Evolutionary conservation across 768 basidiomycete species (phyloP).

Genomic region (Amanita molliuscula): DNA sequence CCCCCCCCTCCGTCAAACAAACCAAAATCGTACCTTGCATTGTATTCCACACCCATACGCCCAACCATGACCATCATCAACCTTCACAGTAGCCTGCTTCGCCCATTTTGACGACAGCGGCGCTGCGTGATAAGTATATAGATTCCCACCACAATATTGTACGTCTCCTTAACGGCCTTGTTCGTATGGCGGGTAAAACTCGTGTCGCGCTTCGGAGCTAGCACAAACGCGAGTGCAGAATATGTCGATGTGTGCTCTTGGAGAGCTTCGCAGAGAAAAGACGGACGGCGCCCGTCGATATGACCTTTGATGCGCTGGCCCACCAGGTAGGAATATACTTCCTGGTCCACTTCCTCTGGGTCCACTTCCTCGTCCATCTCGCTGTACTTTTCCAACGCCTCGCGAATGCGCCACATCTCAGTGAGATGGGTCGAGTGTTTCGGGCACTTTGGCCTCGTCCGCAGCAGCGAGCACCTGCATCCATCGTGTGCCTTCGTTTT

Average conservation of each 20-base stretch:
- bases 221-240: slow-evolving; percentile 85
- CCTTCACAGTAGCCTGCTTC: slow-evolving; percentile 73
- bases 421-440: slow-evolving; percentile 85
- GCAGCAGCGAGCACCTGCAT: slow-evolving; percentile 67
- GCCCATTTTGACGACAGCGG: slow-evolving; percentile 45
- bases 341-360: slow-evolving; percentile 43
- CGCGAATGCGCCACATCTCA: slow-evolving; percentile 68
- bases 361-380: slow-evolving; percentile 92
- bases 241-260: slow-evolving; percentile 65
- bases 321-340: slow-evolving; percentile 31
- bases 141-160: slow-evolving; percentile 61
- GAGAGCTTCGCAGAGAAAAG: slow-evolving; percentile 31
- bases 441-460: slow-evolving; percentile 63
- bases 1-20: slow-evolving; percentile 70
- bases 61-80: slow-evolving; percentile 63
- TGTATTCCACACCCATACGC: slow-evolving; percentile 45
- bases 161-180: slow-evolving; percentile 63
- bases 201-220: slow-evolving; percentile 86
- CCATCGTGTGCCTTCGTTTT: slow-evolving; percentile 78
- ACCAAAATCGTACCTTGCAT: slow-evolving; percentile 34
- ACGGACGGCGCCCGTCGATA: slow-evolving; percentile 70
- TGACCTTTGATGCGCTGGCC: slow-evolving; percentile 44
- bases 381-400: slow-evolving; percentile 83
- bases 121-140: slow-evolving; percentile 73
- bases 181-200: slow-evolving; percentile 73